phyloP scores from a whole-genome alignment of 2,329 filamentous ascomycete species.

The Cercospora nicotianae region DNA sequence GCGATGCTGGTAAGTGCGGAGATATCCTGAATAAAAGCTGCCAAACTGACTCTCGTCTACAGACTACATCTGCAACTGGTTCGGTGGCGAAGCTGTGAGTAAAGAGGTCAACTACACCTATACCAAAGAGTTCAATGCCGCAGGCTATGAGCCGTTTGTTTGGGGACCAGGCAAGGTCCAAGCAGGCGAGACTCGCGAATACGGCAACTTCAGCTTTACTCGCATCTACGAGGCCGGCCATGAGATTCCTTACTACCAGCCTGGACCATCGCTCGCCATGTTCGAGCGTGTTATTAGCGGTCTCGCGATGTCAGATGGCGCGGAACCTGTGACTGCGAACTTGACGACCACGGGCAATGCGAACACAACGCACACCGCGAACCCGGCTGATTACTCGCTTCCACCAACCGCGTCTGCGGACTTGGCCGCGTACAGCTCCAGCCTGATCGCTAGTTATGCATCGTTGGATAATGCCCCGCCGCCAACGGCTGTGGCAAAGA shows the following conservation, averaged over 20 bases:
- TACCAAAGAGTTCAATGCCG: slow-evolving; percentile 41
- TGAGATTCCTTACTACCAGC: slow-evolving; percentile 56
- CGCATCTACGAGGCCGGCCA: slow-evolving; percentile 53
- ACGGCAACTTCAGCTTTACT: slow-evolving; percentile 52
- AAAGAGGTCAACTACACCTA: slow-evolving; percentile 41
- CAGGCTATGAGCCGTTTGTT: slow-evolving; percentile 51
- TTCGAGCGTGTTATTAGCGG: slow-evolving; percentile 51
- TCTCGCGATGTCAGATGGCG: slow-evolving; percentile 54
- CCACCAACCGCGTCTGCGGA: slow-evolving; percentile 29
- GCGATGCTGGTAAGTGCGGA: slow-evolving; percentile 43
- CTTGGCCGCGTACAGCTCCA: slow-evolving; percentile 13
- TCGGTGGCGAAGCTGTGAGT: slow-evolving; percentile 44
- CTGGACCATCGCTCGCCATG: slow-evolving; percentile 48
- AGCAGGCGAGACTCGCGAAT: slow-evolving; percentile 55
- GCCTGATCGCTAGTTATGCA: slow-evolving; percentile 19
- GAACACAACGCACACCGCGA: slow-evolving; percentile 44
- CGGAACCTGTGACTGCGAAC: slow-evolving; percentile 37
- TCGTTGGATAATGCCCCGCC: slow-evolving; percentile 12
- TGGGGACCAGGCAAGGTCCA: slow-evolving; percentile 46
- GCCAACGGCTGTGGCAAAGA: slow-evolving; percentile 8
- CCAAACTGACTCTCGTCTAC: not conserved
- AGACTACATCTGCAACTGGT: slow-evolving; percentile 52
- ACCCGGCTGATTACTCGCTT: slow-evolving; percentile 30
- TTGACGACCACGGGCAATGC: slow-evolving; percentile 38
- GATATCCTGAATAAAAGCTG: not conserved